A percentile compares a stretch with the other conserved stretches of the same genome.
These are phyloP conservation scores for Naganishia randhawae DNA, from an alignment of 768 basidiomycete genomes.

Conservation along the genomic window DNA sequence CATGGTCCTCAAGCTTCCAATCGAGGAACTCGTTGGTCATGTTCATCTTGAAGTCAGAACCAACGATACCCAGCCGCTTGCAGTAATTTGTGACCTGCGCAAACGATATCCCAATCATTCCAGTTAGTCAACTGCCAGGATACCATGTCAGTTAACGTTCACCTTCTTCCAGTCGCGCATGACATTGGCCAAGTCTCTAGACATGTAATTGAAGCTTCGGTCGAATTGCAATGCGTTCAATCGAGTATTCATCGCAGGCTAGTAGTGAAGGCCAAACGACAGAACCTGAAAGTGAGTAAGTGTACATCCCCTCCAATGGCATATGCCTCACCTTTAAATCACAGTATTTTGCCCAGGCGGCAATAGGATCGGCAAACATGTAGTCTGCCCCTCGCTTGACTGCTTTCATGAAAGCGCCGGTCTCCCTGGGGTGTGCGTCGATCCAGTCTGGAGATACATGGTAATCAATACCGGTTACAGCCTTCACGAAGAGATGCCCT, in stretches of 20 bases:
- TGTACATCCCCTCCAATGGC: not conserved
- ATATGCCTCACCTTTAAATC: constrained; percentile 17
- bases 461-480: not conserved
- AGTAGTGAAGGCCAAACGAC: not conserved
- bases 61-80: constrained; percentile 34
- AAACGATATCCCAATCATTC: no score
- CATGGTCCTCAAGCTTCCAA: constrained; percentile 21
- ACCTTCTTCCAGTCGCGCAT: constrained; percentile 39
- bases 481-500: not conserved
- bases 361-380: constrained; percentile 30
- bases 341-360: constrained; percentile 34
- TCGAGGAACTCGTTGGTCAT: constrained; percentile 36
- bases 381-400: constrained; percentile 35
- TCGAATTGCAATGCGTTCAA: constrained; percentile 37
- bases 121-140: not conserved
- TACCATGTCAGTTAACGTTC: not conserved
- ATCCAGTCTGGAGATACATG: constrained; percentile 25
- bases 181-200: constrained; percentile 32
- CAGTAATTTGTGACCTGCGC: constrained; percentile 29
- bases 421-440: constrained; percentile 31
- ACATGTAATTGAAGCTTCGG: constrained; percentile 36
- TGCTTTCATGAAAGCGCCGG: constrained; percentile 37
- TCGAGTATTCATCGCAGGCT: constrained; percentile 32
- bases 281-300: not conserved
- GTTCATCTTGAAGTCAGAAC: constrained; percentile 33